Evolutionary conservation across 257 asterid genomes (phyloP).

Genomic region (Leonotis leonurus): DNA sequence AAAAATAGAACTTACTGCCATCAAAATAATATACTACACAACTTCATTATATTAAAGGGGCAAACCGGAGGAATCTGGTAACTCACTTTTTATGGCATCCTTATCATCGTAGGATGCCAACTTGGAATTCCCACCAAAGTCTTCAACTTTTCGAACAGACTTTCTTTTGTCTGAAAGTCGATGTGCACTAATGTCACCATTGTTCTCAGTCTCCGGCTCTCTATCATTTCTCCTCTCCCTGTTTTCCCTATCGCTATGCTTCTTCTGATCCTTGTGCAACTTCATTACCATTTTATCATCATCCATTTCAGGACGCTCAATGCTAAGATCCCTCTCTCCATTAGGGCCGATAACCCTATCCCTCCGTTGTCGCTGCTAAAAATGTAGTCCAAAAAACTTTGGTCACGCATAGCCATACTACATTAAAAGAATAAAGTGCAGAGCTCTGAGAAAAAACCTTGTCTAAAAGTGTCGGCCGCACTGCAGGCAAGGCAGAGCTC

Average conservation of each 20-base stretch:
- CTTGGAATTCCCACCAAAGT: conserved; percentile 55
- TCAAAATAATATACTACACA: conserved; percentile 9
- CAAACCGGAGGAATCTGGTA: background rate
- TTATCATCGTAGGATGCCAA: conserved; percentile 61
- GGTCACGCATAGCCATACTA: background rate
- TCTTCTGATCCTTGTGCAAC: conserved; percentile 78
- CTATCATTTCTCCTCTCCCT: conserved; percentile 65
- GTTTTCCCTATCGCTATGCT: conserved; percentile 65
- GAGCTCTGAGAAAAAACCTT: conserved; percentile 43
- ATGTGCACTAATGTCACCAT: conserved; percentile 57
- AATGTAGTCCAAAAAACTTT: conserved; percentile 3
- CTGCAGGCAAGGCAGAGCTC: conserved; percentile 58
- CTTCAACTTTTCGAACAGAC: conserved; percentile 60
- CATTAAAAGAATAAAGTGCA: conserved; percentile 4
- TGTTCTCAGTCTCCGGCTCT: conserved; percentile 58
- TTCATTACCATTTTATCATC: conserved; percentile 67
- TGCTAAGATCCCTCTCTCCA: conserved; percentile 65
- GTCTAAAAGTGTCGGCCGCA: conserved; percentile 57
- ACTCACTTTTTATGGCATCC: conserved; percentile 84
- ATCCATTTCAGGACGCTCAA: conserved; percentile 72
- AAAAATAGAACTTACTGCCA: background rate
- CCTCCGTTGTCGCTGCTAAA: conserved; percentile 58
- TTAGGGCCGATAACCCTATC: conserved; percentile 59
- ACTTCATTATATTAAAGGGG: background rate
- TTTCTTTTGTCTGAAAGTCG: conserved; percentile 66